Conservation (phyloP, 2,329 filamentous ascomycete genomes). For the Pseudocercospora pini-densiflorae region DNA sequence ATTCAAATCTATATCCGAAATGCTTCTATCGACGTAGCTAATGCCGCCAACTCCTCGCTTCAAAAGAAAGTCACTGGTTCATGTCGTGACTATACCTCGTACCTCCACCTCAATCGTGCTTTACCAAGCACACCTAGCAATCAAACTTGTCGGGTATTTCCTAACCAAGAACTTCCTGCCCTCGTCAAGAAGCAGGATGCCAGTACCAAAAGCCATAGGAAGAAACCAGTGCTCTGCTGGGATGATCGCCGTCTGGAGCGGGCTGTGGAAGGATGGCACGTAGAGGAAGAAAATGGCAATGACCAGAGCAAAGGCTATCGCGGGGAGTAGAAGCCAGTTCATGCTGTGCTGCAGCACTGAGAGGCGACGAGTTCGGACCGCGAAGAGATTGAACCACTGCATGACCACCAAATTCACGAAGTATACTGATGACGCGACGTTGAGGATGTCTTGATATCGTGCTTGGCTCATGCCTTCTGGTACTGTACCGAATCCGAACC, state of each 20-base stretch:
- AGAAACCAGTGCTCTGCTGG: constrained; percentile 78
- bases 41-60: not conserved
- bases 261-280: constrained; percentile 65
- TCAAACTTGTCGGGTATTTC: constrained; percentile 59
- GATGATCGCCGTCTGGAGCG: constrained; percentile 65
- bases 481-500: constrained; percentile 68
- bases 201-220: constrained; percentile 72
- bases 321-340: constrained; percentile 72
- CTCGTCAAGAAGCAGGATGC: constrained; percentile 69
- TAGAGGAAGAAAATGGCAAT: constrained; percentile 72
- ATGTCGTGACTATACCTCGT: not conserved
- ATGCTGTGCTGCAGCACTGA: constrained; percentile 75
- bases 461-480: constrained; percentile 55
- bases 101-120: not conserved
- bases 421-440: constrained; percentile 73
- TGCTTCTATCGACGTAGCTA: not conserved
- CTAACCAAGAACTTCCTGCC: constrained; percentile 66
- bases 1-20: not conserved
- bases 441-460: constrained; percentile 60
- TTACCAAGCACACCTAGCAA: constrained; percentile 69
- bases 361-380: constrained; percentile 63
- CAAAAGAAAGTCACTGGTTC: not conserved
- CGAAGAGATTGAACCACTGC: constrained; percentile 72
- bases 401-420: constrained; percentile 82
- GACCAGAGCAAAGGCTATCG: constrained; percentile 69